Percentiles rank a stretch among this genome's conserved stretches.
These are phyloP conservation scores for Phialocephala subalpina DNA, from an alignment of 2,329 filamentous ascomycete species.

Conservation along the genomic window DNA sequence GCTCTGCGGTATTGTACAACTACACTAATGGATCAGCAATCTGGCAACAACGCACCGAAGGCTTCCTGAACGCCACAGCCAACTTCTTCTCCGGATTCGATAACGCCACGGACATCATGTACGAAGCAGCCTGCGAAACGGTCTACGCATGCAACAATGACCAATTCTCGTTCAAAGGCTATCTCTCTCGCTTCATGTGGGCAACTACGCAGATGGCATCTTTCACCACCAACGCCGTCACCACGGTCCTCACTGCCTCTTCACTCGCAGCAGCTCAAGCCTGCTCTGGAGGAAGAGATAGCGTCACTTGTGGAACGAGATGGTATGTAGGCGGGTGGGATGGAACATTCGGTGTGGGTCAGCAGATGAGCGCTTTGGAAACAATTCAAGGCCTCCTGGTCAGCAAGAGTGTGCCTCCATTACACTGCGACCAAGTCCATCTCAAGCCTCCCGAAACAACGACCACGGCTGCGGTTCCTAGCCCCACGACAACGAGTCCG, in stretches of 20 bases:
- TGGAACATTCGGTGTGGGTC: slow-evolving; percentile 62
- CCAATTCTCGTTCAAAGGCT: slow-evolving; percentile 74
- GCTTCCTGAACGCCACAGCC: slow-evolving; percentile 58
- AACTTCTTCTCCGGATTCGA: slow-evolving; percentile 62
- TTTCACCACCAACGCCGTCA: slow-evolving; percentile 56
- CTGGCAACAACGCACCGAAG: slow-evolving; percentile 62
- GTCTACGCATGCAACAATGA: slow-evolving; percentile 65
- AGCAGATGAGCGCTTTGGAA: slow-evolving; percentile 72
- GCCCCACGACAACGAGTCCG: slow-evolving; percentile 12
- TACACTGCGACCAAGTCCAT: slow-evolving; percentile 34
- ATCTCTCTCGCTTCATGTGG: slow-evolving; percentile 71
- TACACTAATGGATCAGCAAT: slow-evolving; percentile 56
- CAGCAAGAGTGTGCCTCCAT: slow-evolving; percentile 51
- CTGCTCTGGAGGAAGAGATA: slow-evolving; percentile 63
- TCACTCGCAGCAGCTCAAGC: slow-evolving; percentile 62
- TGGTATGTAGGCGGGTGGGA: slow-evolving; percentile 69
- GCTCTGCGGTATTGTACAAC: slow-evolving; percentile 70
- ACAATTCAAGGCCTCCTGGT: slow-evolving; percentile 66
- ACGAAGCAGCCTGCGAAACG: slow-evolving; percentile 71
- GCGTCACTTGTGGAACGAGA: slow-evolving; percentile 62
- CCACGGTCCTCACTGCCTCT: slow-evolving; percentile 57
- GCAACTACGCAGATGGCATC: slow-evolving; percentile 64
- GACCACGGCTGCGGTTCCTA: slow-evolving; percentile 20
- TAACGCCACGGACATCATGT: slow-evolving; percentile 67
- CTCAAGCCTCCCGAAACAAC: slow-evolving; percentile 19